Base-by-base conservation (phyloP, 345 rosid species). In the Boechera divaricarpa region DNA sequence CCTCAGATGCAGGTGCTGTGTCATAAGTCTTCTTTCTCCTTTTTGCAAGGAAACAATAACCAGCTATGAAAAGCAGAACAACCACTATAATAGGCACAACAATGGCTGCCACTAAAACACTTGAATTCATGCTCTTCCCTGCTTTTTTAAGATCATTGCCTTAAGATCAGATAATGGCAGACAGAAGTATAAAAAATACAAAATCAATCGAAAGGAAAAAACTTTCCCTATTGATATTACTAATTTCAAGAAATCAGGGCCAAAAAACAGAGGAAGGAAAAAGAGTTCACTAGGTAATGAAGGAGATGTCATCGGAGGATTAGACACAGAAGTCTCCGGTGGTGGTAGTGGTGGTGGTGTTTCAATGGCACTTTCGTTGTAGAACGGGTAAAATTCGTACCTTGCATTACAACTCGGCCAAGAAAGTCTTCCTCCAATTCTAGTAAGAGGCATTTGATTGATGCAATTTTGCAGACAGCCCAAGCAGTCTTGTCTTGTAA, bases 391-490 rank as follows among this genome's bases (percentile, higher is more conserved):
- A 2, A 67, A 0, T 69, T 86, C 52, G 9, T 47, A 85, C 33
- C 86, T 79, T 11, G 82, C 3, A 47, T 61, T 73, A 69, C 87
- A 88, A 31, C 86, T 88, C 0, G 86, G 80, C 33, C 75, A 6
- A 5, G 41, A 16, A 13, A 81, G 61, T 4, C 54, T 49, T 49
- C 57, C 87, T 33, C 88, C 92, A 5, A 3, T 0, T 6, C 10
- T n/a, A 9, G 0, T 2, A 15, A n/a, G 52, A 6, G 9, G 0
- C 52, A 47, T 47, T 47, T 3, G 0, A 0, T 7, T 16, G 9
- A 47, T 7, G 2, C 10, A 6, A 0, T 0, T 0, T 35, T 33
- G 35, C n/a, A 87, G 75, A 69, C 90, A 86, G 0, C 0, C 0
- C 2, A 4, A 5, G 24, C 88, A 87, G 0, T 63, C 83, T 0